Base-by-base conservation (phyloP, 2,329 filamentous ascomycete species). In the Ophiostoma australiae region DNA sequence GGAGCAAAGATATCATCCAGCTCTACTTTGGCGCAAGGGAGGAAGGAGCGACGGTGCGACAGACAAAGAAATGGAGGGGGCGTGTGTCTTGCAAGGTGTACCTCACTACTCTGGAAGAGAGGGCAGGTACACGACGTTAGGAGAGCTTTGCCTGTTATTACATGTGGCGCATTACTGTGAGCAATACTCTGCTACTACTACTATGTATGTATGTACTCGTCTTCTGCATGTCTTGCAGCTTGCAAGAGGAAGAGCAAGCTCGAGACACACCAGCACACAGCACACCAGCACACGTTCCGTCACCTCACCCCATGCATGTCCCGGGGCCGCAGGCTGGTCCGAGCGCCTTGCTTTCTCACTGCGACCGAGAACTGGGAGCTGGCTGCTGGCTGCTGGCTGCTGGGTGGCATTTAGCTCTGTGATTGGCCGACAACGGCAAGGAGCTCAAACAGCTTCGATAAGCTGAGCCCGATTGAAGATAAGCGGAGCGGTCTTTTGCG, bases 21-120 rank as follows among this genome's bases (percentile, higher is more conserved):
- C 39, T 48, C 63, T 71, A 41, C 70, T 41, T 41, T 27, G 37
- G 67, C 67, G 70, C 67, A 69, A 69, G 66, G 66, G 67, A 58
- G 41, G 67, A 37, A 15, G 52, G 52, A 58, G 52, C 52, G 23
- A 37, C 31, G 52, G n/a, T 8, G 52, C 23, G n/a, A 55, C 48
- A 65, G 33, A 65, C 61, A 35, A 65, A 65, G 61, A 35, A 37
- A 65, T 20, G 33, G 44, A 61, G 33, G 23, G 44, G 44, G 65
- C 23, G 67, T 58, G 61, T 61, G 63, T 37, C 61, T 67, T 48
- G 20, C 52, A 44, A 58, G 3, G 44, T 48, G 44, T 44, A 48
- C 44, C 17, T 48, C 6, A 6, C 44, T n/a, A 48, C 44, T 48
- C 20, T 48, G 17, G 20, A 48, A 41, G 39, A 41, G 39, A 41